Percentiles rank a stretch among this genome's conserved stretches.
Evolutionary conservation across 306 rosid genomes (phyloP).

Genomic region (Betula pendula): DNA sequence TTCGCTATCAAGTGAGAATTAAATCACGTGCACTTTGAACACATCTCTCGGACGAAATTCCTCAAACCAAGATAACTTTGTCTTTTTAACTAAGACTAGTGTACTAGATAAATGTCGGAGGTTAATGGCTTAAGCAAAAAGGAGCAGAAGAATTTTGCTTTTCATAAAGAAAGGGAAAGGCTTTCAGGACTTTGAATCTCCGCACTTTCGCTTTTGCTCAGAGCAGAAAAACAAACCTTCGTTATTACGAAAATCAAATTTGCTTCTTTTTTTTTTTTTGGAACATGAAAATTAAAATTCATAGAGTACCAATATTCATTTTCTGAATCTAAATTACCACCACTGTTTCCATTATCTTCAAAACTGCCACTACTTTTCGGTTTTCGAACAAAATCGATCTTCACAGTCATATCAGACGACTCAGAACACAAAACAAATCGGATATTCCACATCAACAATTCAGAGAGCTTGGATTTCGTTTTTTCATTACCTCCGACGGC

Average conservation of each 20-base stretch:
- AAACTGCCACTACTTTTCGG: not conserved
- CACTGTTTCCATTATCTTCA: not conserved
- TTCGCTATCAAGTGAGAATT: no score
- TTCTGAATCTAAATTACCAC: not conserved
- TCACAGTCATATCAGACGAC: not conserved
- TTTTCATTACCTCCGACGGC: conserved; percentile 67
- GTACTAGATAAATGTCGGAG: not conserved
- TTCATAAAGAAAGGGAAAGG: not conserved
- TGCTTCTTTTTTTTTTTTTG: no score
- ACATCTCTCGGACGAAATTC: no score
- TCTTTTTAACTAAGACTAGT: not conserved
- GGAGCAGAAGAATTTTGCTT: not conserved
- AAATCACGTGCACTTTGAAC: no score
- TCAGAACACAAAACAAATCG: not conserved
- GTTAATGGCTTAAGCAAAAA: not conserved
- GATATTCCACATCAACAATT: not conserved
- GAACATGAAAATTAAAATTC: not conserved
- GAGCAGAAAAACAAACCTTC: not conserved
- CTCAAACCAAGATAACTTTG: no score
- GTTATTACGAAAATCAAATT: no score
- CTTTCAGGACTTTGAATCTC: not conserved
- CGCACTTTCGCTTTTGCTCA: conserved; percentile 2
- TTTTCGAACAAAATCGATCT: not conserved
- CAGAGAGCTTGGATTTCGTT: not conserved
- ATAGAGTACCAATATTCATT: not conserved